phyloP scores from a whole-genome alignment of 805 yeast genomes.

The Zygoascus tannicola region DNA sequence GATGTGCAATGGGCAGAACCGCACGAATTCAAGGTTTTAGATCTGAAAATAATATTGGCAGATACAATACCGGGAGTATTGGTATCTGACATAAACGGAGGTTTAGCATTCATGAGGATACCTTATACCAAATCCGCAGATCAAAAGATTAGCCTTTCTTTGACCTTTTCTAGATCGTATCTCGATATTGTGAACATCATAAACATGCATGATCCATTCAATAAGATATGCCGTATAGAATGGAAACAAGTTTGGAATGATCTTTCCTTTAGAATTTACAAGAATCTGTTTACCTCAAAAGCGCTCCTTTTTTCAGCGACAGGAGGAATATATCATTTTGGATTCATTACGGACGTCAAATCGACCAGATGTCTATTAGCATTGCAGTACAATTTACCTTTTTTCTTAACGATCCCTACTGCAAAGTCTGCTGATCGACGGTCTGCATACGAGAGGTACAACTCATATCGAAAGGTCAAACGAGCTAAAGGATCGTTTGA shows the following conservation, averaged over 20 bases:
- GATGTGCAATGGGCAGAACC: not conserved
- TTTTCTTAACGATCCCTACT: not conserved
- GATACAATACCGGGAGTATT: not conserved
- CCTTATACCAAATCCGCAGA: too few species aligned
- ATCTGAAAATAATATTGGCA: not conserved
- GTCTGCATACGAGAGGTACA: not conserved
- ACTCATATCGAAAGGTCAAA: not conserved
- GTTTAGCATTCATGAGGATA: not conserved
- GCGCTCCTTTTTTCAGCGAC: not conserved
- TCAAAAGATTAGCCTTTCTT: not conserved
- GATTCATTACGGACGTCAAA: not conserved
- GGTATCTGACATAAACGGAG: not conserved
- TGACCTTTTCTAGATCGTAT: not conserved
- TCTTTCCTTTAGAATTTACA: not conserved
- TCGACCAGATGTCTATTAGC: not conserved
- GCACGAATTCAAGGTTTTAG: not conserved
- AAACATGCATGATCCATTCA: not conserved
- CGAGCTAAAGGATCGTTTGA: not conserved
- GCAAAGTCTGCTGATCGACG: not conserved
- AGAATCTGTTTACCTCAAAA: not conserved
- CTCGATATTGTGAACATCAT: not conserved
- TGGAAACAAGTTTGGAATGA: not conserved
- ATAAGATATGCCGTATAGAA: not conserved
- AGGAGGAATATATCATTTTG: slow-evolving; percentile 2
- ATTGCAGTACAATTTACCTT: not conserved